Percentiles rank a stretch among this genome's conserved stretches.
phyloP scores from a whole-genome alignment of 345 rosid genomes.

The Limnanthes douglasii region DNA sequence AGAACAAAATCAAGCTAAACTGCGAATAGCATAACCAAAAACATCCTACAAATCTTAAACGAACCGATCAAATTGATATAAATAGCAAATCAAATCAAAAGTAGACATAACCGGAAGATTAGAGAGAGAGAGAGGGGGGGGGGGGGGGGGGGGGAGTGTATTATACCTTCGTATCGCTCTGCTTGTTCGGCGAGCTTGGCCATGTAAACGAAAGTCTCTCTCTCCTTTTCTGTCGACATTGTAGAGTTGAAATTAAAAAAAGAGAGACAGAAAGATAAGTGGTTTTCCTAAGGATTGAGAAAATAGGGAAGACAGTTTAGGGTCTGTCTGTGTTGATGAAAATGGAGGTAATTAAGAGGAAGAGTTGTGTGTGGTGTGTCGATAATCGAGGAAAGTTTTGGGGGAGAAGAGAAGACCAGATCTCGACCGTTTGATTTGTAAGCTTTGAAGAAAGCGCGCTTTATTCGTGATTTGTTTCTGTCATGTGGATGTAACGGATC shows the following conservation, averaged over 20 bases:
- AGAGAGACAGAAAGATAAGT: neutral
- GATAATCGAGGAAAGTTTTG: slow-evolving; percentile 17
- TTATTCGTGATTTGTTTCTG: slow-evolving; percentile 3
- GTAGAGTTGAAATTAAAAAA: slow-evolving; percentile 6
- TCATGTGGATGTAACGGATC: no score
- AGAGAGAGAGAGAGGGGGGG: no score
- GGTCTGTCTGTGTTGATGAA: no score
- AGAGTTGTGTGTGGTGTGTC: slow-evolving; percentile 8
- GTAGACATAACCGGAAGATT: no score
- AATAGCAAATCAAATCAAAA: no score
- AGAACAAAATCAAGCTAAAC: no score
- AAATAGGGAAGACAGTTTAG: slow-evolving; percentile 1
- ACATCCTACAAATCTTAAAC: no score
- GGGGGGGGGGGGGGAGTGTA: no score
- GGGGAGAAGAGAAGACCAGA: slow-evolving; percentile 38
- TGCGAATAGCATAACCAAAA: neutral
- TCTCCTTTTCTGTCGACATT: slow-evolving; percentile 61
- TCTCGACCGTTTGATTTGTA: slow-evolving; percentile 32
- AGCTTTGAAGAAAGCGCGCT: slow-evolving; percentile 10
- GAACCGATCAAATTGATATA: no score
- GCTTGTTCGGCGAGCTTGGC: slow-evolving; percentile 97
- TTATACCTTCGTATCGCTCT: slow-evolving; percentile 81
- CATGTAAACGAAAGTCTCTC: slow-evolving; percentile 73
- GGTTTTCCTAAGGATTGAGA: neutral
- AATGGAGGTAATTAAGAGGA: slow-evolving; percentile 1